Conservation (phyloP, 441 rosid species). For the Dalechampia spathulata region DNA sequence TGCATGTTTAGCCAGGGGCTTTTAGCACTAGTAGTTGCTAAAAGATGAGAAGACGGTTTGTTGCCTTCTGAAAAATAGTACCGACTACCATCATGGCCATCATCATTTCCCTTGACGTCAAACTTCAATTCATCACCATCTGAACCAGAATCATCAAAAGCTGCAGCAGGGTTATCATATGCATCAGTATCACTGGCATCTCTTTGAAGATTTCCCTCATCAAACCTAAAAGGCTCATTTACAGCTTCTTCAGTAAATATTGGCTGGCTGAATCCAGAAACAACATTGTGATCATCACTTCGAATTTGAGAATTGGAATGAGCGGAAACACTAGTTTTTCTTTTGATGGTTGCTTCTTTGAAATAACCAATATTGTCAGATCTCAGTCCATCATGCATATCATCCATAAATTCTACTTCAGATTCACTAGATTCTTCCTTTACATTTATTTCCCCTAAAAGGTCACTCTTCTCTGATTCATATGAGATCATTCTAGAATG, state of each 20-base stretch:
- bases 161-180: constrained; percentile 26
- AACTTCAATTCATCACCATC: constrained; percentile 35
- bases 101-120: constrained; percentile 22
- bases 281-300: constrained; percentile 29
- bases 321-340: constrained; percentile 32
- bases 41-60: constrained; percentile 24
- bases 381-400: constrained; percentile 19
- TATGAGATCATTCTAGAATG: constrained; percentile 30
- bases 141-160: constrained; percentile 60
- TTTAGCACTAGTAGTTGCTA: constrained; percentile 25
- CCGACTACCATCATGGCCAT: constrained; percentile 23
- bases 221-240: constrained; percentile 35
- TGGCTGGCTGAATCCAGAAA: constrained; percentile 21
- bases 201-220: constrained; percentile 25
- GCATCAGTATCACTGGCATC: constrained; percentile 26
- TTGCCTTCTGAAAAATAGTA: constrained; percentile 31
- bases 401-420: constrained; percentile 23
- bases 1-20: constrained; percentile 22
- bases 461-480: constrained; percentile 17
- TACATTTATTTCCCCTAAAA: constrained; percentile 29
- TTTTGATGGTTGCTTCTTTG: constrained; percentile 25
- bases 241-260: constrained; percentile 20
- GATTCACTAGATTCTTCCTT: constrained; percentile 33
- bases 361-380: constrained; percentile 24
- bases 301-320: constrained; percentile 31